Conservation (phyloP, 805 yeast species). For the Metschnikowia hibisci region DNA sequence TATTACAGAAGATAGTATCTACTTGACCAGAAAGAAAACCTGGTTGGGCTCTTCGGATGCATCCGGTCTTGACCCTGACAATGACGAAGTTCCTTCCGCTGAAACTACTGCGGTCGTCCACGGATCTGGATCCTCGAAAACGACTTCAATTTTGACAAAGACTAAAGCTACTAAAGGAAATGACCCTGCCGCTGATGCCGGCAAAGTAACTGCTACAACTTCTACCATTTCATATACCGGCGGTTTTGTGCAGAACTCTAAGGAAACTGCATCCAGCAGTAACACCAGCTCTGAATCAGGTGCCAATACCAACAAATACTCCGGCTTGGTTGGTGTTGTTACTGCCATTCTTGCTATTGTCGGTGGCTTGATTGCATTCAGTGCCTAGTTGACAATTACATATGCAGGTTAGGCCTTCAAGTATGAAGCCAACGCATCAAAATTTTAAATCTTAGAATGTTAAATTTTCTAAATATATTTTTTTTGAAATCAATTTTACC, state of each 20-base stretch:
- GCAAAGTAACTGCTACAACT: constrained; percentile 14
- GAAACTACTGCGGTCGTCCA: constrained; percentile 12
- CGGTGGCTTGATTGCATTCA: constrained; percentile 7
- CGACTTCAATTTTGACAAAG: constrained; percentile 16
- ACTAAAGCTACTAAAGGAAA: constrained; percentile 12
- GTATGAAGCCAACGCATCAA: too few species aligned
- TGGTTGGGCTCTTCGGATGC: constrained; percentile 57
- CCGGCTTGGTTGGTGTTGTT: constrained; percentile 6
- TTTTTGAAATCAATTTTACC: neutral
- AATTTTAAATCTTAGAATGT: neutral
- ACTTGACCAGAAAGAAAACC: constrained; percentile 60
- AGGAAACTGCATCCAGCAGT: neutral
- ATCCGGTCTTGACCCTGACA: constrained; percentile 60
- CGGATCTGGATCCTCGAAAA: constrained; percentile 18
- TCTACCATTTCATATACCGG: constrained; percentile 23
- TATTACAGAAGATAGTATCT: constrained; percentile 37
- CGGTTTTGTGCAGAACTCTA: constrained; percentile 37
- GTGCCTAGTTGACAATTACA: neutral
- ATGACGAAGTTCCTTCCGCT: constrained; percentile 20
- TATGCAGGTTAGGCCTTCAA: neutral
- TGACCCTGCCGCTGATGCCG: constrained; percentile 9
- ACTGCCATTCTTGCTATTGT: constrained; percentile 10
- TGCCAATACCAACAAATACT: neutral
- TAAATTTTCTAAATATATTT: too few species aligned
- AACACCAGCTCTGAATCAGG: constrained; percentile 8